Conservation (phyloP, 805 yeast genomes). For the Schwanniomyces sp. region DNA sequence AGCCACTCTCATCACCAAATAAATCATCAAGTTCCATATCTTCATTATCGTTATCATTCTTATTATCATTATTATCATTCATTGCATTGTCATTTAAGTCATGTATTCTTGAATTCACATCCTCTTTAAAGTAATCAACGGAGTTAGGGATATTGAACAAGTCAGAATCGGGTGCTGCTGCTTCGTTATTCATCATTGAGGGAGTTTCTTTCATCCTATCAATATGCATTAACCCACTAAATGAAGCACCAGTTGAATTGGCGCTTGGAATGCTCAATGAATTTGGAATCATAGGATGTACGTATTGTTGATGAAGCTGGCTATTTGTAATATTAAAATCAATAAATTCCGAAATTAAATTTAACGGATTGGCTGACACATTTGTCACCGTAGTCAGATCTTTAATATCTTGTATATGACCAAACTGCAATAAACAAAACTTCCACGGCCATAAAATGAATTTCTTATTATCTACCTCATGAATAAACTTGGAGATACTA, state of each 20-base stretch:
- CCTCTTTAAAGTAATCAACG: slow-evolving; percentile 11
- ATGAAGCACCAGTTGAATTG: slow-evolving; percentile 18
- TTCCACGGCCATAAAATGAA: slow-evolving; percentile 73
- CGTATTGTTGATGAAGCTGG: slow-evolving; percentile 3
- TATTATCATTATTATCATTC: not conserved
- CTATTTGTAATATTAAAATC: slow-evolving; percentile 29
- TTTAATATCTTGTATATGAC: slow-evolving; percentile 20
- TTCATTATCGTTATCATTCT: slow-evolving; percentile 11
- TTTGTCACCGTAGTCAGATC: slow-evolving; percentile 13
- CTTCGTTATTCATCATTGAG: slow-evolving; percentile 12
- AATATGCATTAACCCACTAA: slow-evolving; percentile 13
- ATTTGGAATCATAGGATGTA: not conserved
- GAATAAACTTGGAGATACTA: slow-evolving; percentile 55
- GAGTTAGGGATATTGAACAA: slow-evolving; percentile 11
- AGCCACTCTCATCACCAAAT: slow-evolving; percentile 34
- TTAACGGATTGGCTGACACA: slow-evolving; percentile 24
- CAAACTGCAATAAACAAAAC: slow-evolving; percentile 60
- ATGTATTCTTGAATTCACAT: not conserved
- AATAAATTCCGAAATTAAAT: slow-evolving; percentile 34
- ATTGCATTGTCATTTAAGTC: not conserved
- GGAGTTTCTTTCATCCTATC: slow-evolving; percentile 13
- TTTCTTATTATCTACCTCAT: slow-evolving; percentile 51
- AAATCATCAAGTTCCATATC: slow-evolving; percentile 28
- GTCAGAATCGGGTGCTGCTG: slow-evolving; percentile 12
- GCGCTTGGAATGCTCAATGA: slow-evolving; percentile 18